Evolutionary conservation across 2,329 filamentous ascomycete genomes (phyloP).

Genomic region (Cytospora paraplurivora): DNA sequence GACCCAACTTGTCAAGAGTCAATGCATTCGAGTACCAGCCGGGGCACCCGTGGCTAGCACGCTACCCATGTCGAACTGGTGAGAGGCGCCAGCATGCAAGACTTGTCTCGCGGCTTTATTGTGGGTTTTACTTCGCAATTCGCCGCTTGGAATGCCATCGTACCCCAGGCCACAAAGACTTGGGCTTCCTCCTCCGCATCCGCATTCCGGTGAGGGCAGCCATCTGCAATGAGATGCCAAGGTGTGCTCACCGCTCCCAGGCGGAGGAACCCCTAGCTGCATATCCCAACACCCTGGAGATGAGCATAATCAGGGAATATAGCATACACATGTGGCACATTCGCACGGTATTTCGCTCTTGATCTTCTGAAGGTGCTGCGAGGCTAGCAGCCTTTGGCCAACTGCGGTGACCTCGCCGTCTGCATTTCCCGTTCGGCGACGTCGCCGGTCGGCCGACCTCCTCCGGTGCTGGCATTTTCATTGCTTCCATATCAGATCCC

Average conservation of each 20-base stretch:
- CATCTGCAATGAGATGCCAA: slow-evolving; percentile 4
- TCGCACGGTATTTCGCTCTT: slow-evolving; percentile 17
- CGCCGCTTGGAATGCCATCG: slow-evolving; percentile 16
- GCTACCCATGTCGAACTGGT: slow-evolving; percentile 7
- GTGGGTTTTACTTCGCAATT: slow-evolving; percentile 5
- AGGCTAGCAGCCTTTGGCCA: slow-evolving; percentile 11
- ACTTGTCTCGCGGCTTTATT: slow-evolving; percentile 24
- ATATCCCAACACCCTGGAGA: slow-evolving; percentile 5
- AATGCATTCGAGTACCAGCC: slow-evolving; percentile 1
- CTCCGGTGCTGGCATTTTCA: slow-evolving; percentile 2
- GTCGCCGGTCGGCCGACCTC: background rate
- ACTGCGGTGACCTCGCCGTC: background rate
- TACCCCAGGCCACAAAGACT: slow-evolving; percentile 17
- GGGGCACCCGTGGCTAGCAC: background rate
- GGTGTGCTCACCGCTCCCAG: slow-evolving; percentile 16
- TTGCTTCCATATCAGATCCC: background rate
- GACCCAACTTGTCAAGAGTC: background rate
- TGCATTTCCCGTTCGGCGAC: background rate
- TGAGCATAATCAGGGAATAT: slow-evolving; percentile 18
- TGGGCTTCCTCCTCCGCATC: slow-evolving; percentile 13
- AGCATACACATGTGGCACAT: slow-evolving; percentile 20
- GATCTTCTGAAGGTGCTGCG: slow-evolving; percentile 5
- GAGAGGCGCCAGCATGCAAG: slow-evolving; percentile 16
- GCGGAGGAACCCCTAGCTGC: slow-evolving; percentile 13
- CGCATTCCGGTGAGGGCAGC: slow-evolving; percentile 20